A percentile compares a stretch with the other conserved stretches of the same genome.
Evolutionary conservation across 371 early-diverging fungal genomes (phyloP).

Genomic region (Mortierella sp.): DNA sequence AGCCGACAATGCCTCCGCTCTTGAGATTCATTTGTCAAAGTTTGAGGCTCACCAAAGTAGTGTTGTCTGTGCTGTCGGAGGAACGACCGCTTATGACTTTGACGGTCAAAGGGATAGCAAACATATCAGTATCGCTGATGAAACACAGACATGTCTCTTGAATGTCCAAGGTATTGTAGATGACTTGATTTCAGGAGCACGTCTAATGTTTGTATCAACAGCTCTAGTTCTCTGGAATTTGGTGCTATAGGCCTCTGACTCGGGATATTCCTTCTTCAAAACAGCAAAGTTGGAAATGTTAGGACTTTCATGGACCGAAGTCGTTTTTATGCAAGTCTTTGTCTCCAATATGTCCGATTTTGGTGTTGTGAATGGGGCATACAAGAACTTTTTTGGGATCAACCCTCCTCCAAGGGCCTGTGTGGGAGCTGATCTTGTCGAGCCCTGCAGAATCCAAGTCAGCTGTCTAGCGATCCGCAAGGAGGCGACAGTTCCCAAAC

Average conservation of each 20-base stretch:
- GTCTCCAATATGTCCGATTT: constrained; percentile 74
- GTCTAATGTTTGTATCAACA: background rate
- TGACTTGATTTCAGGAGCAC: background rate
- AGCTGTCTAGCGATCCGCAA: constrained; percentile 63
- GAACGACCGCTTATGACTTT: constrained; percentile 52
- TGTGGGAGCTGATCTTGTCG: constrained; percentile 60
- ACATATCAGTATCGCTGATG: constrained; percentile 52
- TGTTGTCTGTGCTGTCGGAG: constrained; percentile 50
- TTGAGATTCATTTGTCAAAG: background rate
- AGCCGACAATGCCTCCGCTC: background rate
- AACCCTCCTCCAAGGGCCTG: constrained; percentile 79
- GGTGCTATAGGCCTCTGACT: background rate
- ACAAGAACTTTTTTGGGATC: constrained; percentile 69
- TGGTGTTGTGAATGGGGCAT: constrained; percentile 67
- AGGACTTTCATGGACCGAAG: constrained; percentile 57
- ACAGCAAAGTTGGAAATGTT: constrained; percentile 32
- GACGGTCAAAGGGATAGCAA: background rate
- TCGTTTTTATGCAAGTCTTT: constrained; percentile 71
- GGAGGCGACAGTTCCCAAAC: constrained; percentile 11
- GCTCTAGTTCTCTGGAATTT: background rate
- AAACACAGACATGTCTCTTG: constrained; percentile 55
- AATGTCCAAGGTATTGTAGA: constrained; percentile 42
- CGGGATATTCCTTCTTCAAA: background rate
- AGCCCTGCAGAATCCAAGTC: constrained; percentile 61
- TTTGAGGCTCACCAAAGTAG: constrained; percentile 15